Percentiles rank a stretch among this genome's conserved stretches.
These are phyloP conservation scores for Picochlorum sp. DNA, from an alignment of 139 green algal genomes.

Conservation along the genomic window DNA sequence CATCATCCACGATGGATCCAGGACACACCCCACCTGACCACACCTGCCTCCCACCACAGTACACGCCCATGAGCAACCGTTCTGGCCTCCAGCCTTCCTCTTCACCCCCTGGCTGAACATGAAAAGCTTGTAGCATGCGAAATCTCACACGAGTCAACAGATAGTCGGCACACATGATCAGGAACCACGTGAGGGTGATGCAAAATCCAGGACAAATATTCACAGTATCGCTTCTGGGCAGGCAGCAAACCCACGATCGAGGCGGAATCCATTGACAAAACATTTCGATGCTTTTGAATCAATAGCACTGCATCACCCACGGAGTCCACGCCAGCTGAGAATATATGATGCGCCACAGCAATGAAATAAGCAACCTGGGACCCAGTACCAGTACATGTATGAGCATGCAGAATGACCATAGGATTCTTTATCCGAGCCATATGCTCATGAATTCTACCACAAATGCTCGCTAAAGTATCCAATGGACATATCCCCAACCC, in stretches of 20 bases:
- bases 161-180: conserved; percentile 1
- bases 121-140: conserved; percentile 16
- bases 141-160: neutral
- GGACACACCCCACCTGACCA: conserved; percentile 14
- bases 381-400: conserved; percentile 22
- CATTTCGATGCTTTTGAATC: conserved; percentile 14
- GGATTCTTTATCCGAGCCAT: conserved; percentile 7
- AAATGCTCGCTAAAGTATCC: conserved; percentile 23
- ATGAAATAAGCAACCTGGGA: conserved; percentile 20
- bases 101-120: neutral
- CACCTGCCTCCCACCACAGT: conserved; percentile 22
- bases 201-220: conserved; percentile 25
- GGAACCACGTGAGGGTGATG: conserved; percentile 19
- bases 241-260: conserved; percentile 12
- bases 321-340: conserved; percentile 12
- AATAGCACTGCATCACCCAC: conserved; percentile 17
- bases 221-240: conserved; percentile 16
- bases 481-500: conserved; percentile 30
- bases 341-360: conserved; percentile 31
- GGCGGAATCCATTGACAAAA: neutral
- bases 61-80: conserved; percentile 21
- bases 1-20: conserved; percentile 4
- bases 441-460: conserved; percentile 25
- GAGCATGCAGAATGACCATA: conserved; percentile 29
- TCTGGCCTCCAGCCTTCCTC: neutral